A percentile compares a stretch with the other conserved stretches of the same genome.
These are phyloP conservation scores for Kluyveromyces sp. DNA, from an alignment of 1,139 yeast genomes.

Conservation along the genomic window DNA sequence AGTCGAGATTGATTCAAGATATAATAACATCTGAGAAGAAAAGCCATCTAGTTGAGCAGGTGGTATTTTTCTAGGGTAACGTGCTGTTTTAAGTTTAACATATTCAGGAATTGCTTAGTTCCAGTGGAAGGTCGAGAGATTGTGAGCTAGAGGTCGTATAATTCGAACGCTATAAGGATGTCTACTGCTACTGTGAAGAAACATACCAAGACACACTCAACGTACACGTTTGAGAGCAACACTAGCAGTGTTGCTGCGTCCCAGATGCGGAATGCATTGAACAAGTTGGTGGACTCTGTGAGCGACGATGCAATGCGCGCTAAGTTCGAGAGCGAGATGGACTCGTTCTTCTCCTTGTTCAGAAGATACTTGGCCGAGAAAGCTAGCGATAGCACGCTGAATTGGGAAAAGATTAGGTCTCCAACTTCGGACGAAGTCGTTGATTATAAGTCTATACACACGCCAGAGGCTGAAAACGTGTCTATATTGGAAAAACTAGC, in stretches of 20 bases:
- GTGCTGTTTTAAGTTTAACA: no score
- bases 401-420: conserved; percentile 94
- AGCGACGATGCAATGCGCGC: conserved; percentile 43
- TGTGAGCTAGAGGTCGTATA: no score
- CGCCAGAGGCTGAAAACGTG: conserved; percentile 31
- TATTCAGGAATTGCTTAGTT: no score
- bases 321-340: conserved; percentile 87
- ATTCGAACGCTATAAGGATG: no score
- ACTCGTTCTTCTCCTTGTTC: conserved; percentile 85
- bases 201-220: conserved; percentile 63
- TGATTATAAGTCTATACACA: conserved; percentile 49
- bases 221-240: conserved; percentile 85
- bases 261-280: conserved; percentile 95
- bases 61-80: no score
- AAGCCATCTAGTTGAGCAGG: no score
- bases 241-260: conserved; percentile 95
- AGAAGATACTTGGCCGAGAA: conserved; percentile 88
- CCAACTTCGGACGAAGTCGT: conserved; percentile 87
- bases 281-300: conserved; percentile 79
- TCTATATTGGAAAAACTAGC: conserved; percentile 77
- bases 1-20: no score
- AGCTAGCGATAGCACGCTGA: conserved; percentile 71
- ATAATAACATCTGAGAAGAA: no score
- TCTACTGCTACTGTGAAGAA: conserved; percentile 39
- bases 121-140: no score